A percentile compares a stretch with the other conserved stretches of the same genome.
Evolutionary conservation across 1,139 yeast species (phyloP).

Genomic region (Blastobotrys illinoisensis): DNA sequence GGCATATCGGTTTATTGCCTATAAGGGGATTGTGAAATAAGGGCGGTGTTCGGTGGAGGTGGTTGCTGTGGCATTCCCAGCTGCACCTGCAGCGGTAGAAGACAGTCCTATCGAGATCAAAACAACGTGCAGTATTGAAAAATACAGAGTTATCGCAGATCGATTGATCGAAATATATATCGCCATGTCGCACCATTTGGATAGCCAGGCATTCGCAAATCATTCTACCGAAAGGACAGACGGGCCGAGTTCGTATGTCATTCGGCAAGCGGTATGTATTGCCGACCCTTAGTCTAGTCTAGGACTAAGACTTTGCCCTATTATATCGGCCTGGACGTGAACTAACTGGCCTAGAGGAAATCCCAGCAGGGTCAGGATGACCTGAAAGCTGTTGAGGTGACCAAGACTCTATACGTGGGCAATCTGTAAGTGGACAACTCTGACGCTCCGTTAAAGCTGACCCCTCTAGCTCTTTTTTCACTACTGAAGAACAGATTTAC

Average conservation of each 20-base stretch:
- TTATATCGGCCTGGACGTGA: too few species aligned
- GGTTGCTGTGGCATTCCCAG: background rate
- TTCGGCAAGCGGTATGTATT: conserved; percentile 60
- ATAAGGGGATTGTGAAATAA: too few species aligned
- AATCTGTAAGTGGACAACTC: conserved; percentile 42
- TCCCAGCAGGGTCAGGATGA: conserved; percentile 45
- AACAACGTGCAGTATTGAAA: background rate
- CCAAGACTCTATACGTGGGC: conserved; percentile 83
- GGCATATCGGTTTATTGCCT: too few species aligned
- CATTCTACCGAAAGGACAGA: conserved; percentile 66
- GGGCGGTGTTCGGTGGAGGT: background rate
- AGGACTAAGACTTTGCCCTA: too few species aligned
- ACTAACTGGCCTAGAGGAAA: conserved; percentile 17
- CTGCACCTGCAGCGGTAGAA: too few species aligned
- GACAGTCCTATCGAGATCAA: background rate
- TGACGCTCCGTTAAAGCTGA: too few species aligned
- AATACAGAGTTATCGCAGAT: too few species aligned
- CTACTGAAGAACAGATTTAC: conserved; percentile 89
- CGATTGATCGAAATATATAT: background rate
- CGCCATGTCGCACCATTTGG: conserved; percentile 2
- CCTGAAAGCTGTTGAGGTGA: conserved; percentile 55
- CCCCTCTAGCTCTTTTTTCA: conserved; percentile 61
- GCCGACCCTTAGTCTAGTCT: too few species aligned
- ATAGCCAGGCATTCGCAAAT: conserved; percentile 22
- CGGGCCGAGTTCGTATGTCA: conserved; percentile 68